phyloP scores from a whole-genome alignment of 257 asterid genomes.

The Nicotiana undulata region DNA sequence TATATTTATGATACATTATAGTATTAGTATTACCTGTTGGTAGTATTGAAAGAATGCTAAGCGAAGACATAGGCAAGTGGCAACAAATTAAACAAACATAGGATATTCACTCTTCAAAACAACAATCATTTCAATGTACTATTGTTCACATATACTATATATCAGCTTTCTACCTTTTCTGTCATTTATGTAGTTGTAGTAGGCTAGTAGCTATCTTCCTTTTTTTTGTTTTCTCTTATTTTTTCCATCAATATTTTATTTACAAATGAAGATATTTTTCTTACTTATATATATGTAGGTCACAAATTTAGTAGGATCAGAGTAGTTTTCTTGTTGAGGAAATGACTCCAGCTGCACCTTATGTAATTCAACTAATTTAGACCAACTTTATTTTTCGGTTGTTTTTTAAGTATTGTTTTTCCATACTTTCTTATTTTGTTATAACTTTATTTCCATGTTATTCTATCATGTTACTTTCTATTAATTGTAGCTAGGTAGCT shows the following conservation, averaged over 20 bases:
- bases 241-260: background rate
- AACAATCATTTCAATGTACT: constrained; percentile 38
- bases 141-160: background rate
- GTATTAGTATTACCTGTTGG: constrained; percentile 15
- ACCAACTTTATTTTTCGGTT: background rate
- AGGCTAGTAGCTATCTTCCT: background rate
- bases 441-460: background rate
- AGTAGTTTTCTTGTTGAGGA: background rate
- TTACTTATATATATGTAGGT: background rate
- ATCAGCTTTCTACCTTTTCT: background rate
- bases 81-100: constrained; percentile 10
- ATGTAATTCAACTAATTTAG: background rate
- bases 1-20: background rate
- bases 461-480: too few species aligned
- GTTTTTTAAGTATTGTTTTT: background rate
- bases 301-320: background rate
- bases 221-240: background rate
- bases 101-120: constrained; percentile 40
- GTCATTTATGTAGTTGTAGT: background rate
- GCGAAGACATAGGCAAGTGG: constrained; percentile 5
- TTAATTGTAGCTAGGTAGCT: background rate
- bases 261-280: background rate
- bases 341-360: background rate
- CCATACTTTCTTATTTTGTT: background rate
- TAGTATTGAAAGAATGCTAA: constrained; percentile 29